phyloP scores from a whole-genome alignment of 2,329 filamentous ascomycete genomes.

The Trichoderma semiorbis region DNA sequence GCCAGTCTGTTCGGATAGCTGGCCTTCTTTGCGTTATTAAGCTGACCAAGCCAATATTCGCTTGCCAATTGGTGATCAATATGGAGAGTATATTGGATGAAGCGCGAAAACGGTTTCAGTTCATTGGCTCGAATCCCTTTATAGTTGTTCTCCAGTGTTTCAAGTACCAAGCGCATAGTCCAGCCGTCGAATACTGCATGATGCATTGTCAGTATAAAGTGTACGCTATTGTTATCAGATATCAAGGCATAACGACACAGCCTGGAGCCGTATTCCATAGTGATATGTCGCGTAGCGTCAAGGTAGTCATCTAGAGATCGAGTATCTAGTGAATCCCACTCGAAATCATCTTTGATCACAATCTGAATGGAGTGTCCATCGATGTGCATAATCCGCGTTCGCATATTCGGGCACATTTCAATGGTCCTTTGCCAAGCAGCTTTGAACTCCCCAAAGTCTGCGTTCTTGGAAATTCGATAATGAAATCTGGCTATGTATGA shows the following conservation, averaged over 20 bases:
- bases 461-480: neutral
- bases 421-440: conserved; percentile 18
- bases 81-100: neutral
- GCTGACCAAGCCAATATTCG: conserved; percentile 1
- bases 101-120: neutral
- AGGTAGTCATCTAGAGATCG: neutral
- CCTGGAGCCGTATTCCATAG: neutral
- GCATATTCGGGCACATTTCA: neutral
- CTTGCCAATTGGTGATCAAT: neutral
- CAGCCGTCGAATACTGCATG: conserved; percentile 32
- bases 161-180: conserved; percentile 21
- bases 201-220: conserved; percentile 26
- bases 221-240: neutral
- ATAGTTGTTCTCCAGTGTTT: conserved; percentile 16
- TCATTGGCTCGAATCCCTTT: neutral
- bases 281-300: neutral
- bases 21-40: neutral
- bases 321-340: neutral
- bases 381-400: conserved; percentile 18
- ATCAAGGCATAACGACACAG: neutral
- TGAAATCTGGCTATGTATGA: conserved; percentile 3
- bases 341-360: neutral
- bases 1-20: neutral
- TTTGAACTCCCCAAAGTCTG: neutral
- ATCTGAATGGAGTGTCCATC: neutral